These are phyloP conservation scores for Stenocarpella maydis DNA, from an alignment of 2,329 filamentous ascomycete species.

Conservation along the genomic window DNA sequence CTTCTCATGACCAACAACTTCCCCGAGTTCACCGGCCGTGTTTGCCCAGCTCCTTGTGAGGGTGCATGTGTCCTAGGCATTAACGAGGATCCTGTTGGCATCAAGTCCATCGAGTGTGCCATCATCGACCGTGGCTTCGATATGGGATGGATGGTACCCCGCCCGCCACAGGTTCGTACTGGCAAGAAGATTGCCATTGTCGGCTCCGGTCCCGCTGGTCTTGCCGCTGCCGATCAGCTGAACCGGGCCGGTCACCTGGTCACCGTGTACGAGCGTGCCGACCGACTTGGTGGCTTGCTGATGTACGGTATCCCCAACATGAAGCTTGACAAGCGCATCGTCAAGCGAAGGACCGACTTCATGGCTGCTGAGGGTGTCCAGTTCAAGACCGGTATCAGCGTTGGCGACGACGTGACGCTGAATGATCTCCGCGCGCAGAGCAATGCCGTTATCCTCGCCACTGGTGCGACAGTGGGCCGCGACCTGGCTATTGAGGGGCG, in stretches of 20 bases:
- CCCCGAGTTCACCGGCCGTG: constrained; percentile 96
- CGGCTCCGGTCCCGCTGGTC: constrained; percentile 89
- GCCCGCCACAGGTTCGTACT: constrained; percentile 78
- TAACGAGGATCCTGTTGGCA: constrained; percentile 95
- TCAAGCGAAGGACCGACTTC: constrained; percentile 94
- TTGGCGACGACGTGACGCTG: constrained; percentile 80
- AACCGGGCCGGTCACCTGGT: constrained; percentile 91
- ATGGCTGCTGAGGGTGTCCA: constrained; percentile 88
- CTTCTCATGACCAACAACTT: constrained; percentile 98
- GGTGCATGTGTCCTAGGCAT: constrained; percentile 96
- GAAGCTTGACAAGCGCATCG: constrained; percentile 98
- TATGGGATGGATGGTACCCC: constrained; percentile 96
- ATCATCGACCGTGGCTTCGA: constrained; percentile 98
- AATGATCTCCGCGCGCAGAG: constrained; percentile 76
- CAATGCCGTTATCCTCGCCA: constrained; percentile 89
- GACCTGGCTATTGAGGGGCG: constrained; percentile 91
- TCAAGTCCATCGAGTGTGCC: constrained; percentile 98
- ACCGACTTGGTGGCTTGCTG: constrained; percentile 88
- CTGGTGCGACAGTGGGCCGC: constrained; percentile 90
- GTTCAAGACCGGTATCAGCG: constrained; percentile 79
- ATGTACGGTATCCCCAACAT: constrained; percentile 99
- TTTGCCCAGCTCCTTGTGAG: constrained; percentile 95
- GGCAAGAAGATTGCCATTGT: constrained; percentile 90
- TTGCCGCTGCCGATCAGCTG: constrained; percentile 90
- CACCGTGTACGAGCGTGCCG: constrained; percentile 91